Evolutionary conservation across 106 monocot genomes (phyloP), one percentile per base, ranked within the genome.

Genomic region (Allium cepa): DNA sequence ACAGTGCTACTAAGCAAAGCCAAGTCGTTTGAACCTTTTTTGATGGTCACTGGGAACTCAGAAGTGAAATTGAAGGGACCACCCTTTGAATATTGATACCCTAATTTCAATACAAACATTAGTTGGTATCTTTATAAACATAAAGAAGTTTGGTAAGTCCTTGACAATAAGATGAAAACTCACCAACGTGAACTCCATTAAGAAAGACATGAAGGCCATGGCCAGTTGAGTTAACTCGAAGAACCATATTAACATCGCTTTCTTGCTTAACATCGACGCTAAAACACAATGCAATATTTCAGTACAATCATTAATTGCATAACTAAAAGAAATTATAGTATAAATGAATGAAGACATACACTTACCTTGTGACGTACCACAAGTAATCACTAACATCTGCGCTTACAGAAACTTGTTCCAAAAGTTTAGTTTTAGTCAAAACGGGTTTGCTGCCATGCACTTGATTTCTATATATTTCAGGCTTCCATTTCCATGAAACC

Each of bases 361-460:
- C 1, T 49, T 82, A 87, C 91, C 79, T 85, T 48, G 91, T 92
- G 63, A 64, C 84, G 70, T 92, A 92, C 91, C 91, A 92, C 75
- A 92, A 78, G 69, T 88, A 92, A 57, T 92, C 91, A 60, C 87
- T 92, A 22, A 50, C 65, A 72, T 92, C 91, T 50, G 63, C 62
- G 49, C 73, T 78, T 36, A 67, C 47, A 10, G 14, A 11, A 9
- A 87, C 73, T 67, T 92, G 91, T 22, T 92, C 87, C 46, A 73
- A 67, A 7, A 92, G 87, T 51, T 64, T 50, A 12, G 79, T 78
- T 47, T 47, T 16, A 4, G 64, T 67, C 47, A 76, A 76, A 14
- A 51, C 47, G 0, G 63, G 57, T 15, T 59, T 53, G 11, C 28
- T 13, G 17, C 70, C 79, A 8, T 45, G 62, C 0, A 76, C 18